Evolutionary conservation across 139 green algal genomes (phyloP).

Genomic region (Nannochloris sp.): DNA sequence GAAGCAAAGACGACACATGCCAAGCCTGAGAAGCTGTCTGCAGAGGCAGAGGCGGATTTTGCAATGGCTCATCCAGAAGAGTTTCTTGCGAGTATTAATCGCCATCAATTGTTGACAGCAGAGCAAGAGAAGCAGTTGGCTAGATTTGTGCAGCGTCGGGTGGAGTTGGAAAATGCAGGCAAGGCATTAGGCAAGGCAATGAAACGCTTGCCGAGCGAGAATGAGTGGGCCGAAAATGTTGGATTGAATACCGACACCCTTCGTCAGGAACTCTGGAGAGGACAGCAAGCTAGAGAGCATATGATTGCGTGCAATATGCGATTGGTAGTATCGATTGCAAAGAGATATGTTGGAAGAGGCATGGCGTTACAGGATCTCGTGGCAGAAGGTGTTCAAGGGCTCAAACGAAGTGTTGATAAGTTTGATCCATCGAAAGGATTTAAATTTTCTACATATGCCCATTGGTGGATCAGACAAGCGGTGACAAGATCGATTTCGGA

Average conservation of each 20-base stretch:
- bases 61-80: background rate
- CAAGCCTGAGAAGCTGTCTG: no score
- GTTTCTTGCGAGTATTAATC: constrained; percentile 5
- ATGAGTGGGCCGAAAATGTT: constrained; percentile 48
- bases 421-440: constrained; percentile 85
- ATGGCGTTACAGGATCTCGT: constrained; percentile 69
- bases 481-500: constrained; percentile 50
- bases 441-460: constrained; percentile 94
- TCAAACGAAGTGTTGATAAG: constrained; percentile 77
- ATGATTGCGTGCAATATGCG: constrained; percentile 91
- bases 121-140: constrained; percentile 72
- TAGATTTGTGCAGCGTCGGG: constrained; percentile 53
- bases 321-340: constrained; percentile 84
- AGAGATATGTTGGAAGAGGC: constrained; percentile 63
- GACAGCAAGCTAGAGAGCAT: constrained; percentile 52
- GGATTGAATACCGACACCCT: constrained; percentile 21
- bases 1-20: no score
- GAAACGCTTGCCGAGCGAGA: constrained; percentile 31
- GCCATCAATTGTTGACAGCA: constrained; percentile 37
- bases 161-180: constrained; percentile 48
- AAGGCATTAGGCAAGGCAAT: constrained; percentile 28
- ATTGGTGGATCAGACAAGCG: constrained; percentile 95
- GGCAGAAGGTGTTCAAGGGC: constrained; percentile 68
- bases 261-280: constrained; percentile 25
- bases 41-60: no score